Conservation (phyloP, 805 yeast genomes). For the Torulaspora gathmanii region DNA sequence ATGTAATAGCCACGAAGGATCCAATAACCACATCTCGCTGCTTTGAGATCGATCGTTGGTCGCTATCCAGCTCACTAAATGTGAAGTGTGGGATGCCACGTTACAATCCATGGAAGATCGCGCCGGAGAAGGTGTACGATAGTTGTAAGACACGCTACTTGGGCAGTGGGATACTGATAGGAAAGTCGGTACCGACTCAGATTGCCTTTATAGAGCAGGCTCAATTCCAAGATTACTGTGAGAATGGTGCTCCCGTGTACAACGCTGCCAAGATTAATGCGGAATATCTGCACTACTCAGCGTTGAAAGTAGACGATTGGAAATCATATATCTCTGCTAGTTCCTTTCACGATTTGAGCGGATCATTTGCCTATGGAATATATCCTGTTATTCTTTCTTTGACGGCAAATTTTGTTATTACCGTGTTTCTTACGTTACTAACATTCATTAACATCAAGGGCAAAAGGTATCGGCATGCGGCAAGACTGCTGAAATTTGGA, state of each 20-base stretch:
- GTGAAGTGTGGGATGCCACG: conserved; percentile 1
- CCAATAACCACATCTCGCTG: neutral
- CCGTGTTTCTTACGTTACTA: conserved; percentile 57
- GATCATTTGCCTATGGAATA: conserved; percentile 50
- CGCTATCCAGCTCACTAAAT: neutral
- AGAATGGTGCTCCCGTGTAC: conserved; percentile 34
- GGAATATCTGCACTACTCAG: conserved; percentile 39
- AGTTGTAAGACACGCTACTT: conserved; percentile 35
- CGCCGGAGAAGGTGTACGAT: conserved; percentile 17
- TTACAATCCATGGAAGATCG: conserved; percentile 6
- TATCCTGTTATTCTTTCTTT: conserved; percentile 60
- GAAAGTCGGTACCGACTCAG: conserved; percentile 13
- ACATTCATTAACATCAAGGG: conserved; percentile 62
- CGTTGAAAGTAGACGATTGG: conserved; percentile 47
- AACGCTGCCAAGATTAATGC: conserved; percentile 35
- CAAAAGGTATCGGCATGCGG: conserved; percentile 47
- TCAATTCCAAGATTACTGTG: conserved; percentile 36
- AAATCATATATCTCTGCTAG: conserved; percentile 32
- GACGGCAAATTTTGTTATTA: conserved; percentile 60
- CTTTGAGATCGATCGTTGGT: neutral
- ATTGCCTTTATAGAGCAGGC: conserved; percentile 19
- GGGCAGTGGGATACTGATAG: conserved; percentile 35
- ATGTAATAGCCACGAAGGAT: no score
- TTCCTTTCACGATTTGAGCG: conserved; percentile 31
- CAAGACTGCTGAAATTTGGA: conserved; percentile 36